Evolutionary conservation across 2,329 filamentous ascomycete species (phyloP).

Genomic region (Podosphaera fusca): DNA sequence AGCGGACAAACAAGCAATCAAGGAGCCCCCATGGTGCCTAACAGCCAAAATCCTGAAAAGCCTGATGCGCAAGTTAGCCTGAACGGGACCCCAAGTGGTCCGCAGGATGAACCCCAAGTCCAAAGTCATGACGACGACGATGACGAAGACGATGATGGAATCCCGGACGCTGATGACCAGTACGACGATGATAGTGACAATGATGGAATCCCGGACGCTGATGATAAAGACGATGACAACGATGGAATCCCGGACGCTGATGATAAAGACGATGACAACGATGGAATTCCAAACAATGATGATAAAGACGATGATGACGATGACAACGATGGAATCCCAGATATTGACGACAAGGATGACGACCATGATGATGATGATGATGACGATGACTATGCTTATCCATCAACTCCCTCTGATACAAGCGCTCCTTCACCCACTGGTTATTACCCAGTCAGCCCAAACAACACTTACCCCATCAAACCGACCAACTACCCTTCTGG

Average conservation of each 20-base stretch:
- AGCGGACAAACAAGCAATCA: too few species aligned
- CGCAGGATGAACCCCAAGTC: neutral
- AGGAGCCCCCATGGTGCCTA: too few species aligned
- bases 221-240: too few species aligned
- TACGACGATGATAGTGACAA: too few species aligned
- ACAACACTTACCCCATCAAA: neutral
- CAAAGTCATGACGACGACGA: neutral
- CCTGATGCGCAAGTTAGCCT: too few species aligned
- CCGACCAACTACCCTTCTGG: neutral
- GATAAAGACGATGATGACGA: neutral
- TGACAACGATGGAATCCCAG: neutral
- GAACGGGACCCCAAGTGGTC: too few species aligned
- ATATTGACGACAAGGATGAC: neutral
- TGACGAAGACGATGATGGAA: neutral
- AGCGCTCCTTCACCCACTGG: neutral
- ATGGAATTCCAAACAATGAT: neutral
- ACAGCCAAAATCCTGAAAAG: too few species aligned
- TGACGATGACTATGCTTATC: neutral
- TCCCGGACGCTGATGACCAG: neutral
- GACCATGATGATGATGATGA: neutral
- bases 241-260: neutral
- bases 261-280: too few species aligned
- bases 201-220: neutral
- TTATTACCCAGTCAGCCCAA: neutral
- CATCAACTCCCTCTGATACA: neutral